Evolutionary conservation across 768 basidiomycete genomes (phyloP).

Genomic region (Xerocomellus amylosporus): DNA sequence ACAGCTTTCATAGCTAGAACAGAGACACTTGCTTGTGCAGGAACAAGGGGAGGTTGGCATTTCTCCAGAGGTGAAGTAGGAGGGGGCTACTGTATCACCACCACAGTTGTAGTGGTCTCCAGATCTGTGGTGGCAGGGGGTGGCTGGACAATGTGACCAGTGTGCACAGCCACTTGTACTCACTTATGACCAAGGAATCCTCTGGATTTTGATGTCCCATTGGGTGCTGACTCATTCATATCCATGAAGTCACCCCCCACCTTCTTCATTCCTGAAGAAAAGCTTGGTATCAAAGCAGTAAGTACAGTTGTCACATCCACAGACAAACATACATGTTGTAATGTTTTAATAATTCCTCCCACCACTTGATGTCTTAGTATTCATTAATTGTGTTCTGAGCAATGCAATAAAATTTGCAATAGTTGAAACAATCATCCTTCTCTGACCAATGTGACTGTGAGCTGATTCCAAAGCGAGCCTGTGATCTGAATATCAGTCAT

Average conservation of each 20-base stretch:
- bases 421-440: slow-evolving; percentile 5
- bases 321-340: not conserved
- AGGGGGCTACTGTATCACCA: no score
- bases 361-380: not conserved
- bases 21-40: no score
- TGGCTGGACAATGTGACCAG: not conserved
- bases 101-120: no score
- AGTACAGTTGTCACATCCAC: not conserved
- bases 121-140: no score
- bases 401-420: slow-evolving; percentile 2
- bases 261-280: not conserved
- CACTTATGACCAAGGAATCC: not conserved
- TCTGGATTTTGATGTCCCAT: not conserved
- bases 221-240: not conserved
- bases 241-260: not conserved
- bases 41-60: no score
- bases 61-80: no score
- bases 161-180: not conserved
- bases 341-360: not conserved
- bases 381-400: not conserved
- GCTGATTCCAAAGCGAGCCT: slow-evolving; percentile 11
- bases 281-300: not conserved
- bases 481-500: not conserved
- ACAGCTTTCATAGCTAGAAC: no score
- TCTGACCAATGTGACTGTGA: slow-evolving; percentile 3